phyloP scores from a whole-genome alignment of 2,329 filamentous ascomycete species.

The Xylaria sp. region DNA sequence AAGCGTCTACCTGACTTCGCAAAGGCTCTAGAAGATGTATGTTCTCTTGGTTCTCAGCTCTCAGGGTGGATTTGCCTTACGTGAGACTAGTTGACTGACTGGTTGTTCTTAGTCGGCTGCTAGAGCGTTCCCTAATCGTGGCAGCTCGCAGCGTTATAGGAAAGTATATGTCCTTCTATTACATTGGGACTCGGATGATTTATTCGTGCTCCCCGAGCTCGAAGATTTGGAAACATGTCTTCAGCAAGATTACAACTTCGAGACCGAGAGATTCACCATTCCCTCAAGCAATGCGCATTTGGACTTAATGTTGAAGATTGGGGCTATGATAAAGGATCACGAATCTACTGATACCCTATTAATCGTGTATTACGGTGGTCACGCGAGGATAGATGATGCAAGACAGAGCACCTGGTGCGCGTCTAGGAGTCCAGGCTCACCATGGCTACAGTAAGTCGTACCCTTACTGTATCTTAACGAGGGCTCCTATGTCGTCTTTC shows the following conservation, averaged over 20 bases:
- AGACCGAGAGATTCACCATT: constrained; percentile 63
- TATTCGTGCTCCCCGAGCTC: constrained; percentile 63
- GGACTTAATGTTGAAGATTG: constrained; percentile 62
- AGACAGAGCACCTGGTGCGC: constrained; percentile 66
- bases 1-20: constrained; percentile 62
- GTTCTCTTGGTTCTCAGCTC: constrained; percentile 34
- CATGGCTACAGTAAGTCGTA: constrained; percentile 58
- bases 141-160: constrained; percentile 59
- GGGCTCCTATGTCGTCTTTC: constrained; percentile 3
- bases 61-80: background rate
- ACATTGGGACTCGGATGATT: constrained; percentile 63
- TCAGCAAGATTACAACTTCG: constrained; percentile 60
- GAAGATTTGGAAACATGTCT: constrained; percentile 62
- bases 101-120: constrained; percentile 52
- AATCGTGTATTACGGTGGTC: constrained; percentile 64
- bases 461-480: constrained; percentile 10
- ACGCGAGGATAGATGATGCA: constrained; percentile 64
- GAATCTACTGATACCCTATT: constrained; percentile 62
- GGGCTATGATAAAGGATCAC: constrained; percentile 61
- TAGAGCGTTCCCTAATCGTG: constrained; percentile 62
- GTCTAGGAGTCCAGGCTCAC: constrained; percentile 57
- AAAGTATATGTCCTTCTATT: constrained; percentile 61
- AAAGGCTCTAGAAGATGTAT: constrained; percentile 59
- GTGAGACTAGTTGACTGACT: constrained; percentile 20
- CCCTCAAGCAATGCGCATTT: constrained; percentile 64